Evolutionary conservation across 2,329 filamentous ascomycete species (phyloP).

Genomic region (Fusarium penzigii): DNA sequence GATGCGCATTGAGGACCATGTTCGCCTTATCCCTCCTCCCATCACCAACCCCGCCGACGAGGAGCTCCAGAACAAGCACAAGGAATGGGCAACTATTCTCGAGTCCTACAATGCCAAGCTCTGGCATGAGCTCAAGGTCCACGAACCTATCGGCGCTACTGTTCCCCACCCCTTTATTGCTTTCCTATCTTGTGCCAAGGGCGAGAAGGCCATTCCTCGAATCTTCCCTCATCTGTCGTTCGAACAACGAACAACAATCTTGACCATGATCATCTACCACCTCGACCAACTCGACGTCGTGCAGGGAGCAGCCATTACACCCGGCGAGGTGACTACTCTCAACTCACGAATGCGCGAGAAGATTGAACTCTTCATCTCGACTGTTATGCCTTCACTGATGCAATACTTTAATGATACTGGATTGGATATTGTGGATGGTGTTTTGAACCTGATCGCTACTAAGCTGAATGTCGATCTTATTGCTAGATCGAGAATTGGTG

Average conservation of each 20-base stretch:
- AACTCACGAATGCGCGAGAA: slow-evolving; percentile 82
- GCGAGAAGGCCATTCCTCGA: slow-evolving; percentile 92
- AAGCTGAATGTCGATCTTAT: slow-evolving; percentile 83
- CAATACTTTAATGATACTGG: slow-evolving; percentile 89
- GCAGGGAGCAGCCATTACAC: slow-evolving; percentile 72
- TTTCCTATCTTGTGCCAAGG: slow-evolving; percentile 91
- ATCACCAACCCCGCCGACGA: slow-evolving; percentile 60
- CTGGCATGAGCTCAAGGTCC: slow-evolving; percentile 87
- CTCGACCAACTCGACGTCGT: slow-evolving; percentile 92
- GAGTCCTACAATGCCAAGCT: slow-evolving; percentile 75
- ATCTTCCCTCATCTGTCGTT: slow-evolving; percentile 92
- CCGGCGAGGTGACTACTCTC: slow-evolving; percentile 71
- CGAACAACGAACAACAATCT: slow-evolving; percentile 89
- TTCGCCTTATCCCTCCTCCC: slow-evolving; percentile 70
- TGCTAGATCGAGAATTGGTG: slow-evolving; percentile 81
- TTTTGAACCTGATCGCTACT: slow-evolving; percentile 82
- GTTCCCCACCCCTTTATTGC: slow-evolving; percentile 92
- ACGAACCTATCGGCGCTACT: slow-evolving; percentile 81
- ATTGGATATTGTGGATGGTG: slow-evolving; percentile 85
- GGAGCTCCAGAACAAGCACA: slow-evolving; percentile 70
- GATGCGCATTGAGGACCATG: slow-evolving; percentile 94
- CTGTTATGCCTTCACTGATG: slow-evolving; percentile 88
- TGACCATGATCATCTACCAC: slow-evolving; percentile 94
- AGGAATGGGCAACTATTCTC: slow-evolving; percentile 66
- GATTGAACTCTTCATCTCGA: slow-evolving; percentile 84